Evolutionary conservation across 805 yeast genomes (phyloP), one percentile per base, ranked within the genome.

Genomic region (Starmera amethionina): DNA sequence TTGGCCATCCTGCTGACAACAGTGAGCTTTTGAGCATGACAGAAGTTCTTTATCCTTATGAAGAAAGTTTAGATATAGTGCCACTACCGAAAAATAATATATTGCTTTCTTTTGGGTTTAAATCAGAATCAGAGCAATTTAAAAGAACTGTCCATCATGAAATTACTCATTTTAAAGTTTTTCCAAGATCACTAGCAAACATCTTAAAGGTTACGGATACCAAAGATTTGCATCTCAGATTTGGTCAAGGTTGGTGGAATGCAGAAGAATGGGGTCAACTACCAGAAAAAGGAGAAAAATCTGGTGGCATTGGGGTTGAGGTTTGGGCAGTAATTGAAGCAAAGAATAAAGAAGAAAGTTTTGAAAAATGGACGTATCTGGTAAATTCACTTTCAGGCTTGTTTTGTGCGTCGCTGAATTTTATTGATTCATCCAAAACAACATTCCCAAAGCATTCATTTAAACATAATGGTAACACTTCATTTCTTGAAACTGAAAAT

Each of bases 271-370:
- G 96, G 94, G 97, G 97, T 0, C 63, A 68, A 36, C 67, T 86
- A 33, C 96, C 97, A 0, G 62, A 64, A 36, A 63, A 76, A 47
- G 98, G 98, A 1, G 54, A 59, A 11, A 63, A 63, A 41, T 71
- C 88, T 39, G 98, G 98, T 28, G 97, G 97, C 3, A 82, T 90
- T 3, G 98, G 98, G 36, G 95, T 90, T 13, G 98, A 93, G 59
- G 53, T 93, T 9, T 88, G 95, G 88, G 89, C 97, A 0, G 68
- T 77, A 32, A 72, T 93, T 25, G 90, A 81, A 51, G 89, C 90
- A 0, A 61, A 56, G 1, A 50, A 66, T 19, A 63, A 73, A 36
- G 67, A 63, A 1, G 73, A 65, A 4, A 93, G 90, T 2, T 69
- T 72, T 46, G 49, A 58, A 7, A 66, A 73, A 35, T 93, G 98